Evolutionary conservation across 306 rosid species (phyloP).

Genomic region (Herpetospermum pedunculosum): DNA sequence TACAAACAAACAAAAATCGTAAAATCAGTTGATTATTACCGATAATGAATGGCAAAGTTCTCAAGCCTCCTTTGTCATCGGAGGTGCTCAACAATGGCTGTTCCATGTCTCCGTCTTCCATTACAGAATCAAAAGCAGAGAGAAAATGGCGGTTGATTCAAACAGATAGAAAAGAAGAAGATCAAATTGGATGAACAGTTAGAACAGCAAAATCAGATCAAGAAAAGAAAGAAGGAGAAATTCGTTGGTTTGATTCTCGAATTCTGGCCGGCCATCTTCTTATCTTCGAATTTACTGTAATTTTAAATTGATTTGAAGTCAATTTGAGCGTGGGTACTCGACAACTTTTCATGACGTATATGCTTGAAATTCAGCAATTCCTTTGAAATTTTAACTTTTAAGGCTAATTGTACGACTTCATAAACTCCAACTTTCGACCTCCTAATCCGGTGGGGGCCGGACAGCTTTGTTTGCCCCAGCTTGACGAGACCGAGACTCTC

Average conservation of each 20-base stretch:
- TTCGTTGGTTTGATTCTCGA: background rate
- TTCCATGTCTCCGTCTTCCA: background rate
- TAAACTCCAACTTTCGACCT: no score
- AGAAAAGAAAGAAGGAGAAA: background rate
- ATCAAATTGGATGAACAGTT: background rate
- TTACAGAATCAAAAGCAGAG: background rate
- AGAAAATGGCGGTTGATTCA: background rate
- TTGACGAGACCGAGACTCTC: no score
- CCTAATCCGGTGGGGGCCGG: no score
- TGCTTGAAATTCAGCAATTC: no score
- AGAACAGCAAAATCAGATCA: background rate
- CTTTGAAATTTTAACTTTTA: no score
- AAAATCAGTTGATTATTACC: background rate
- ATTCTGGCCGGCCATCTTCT: background rate
- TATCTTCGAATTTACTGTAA: background rate
- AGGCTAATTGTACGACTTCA: no score
- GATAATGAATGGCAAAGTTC: slow-evolving; percentile 4
- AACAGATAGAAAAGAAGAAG: background rate
- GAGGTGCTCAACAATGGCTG: background rate
- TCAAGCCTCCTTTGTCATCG: background rate
- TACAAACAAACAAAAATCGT: background rate
- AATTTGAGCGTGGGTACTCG: no score
- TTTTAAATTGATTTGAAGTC: no score
- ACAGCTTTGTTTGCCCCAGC: no score
- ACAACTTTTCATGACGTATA: no score